Base-by-base conservation (phyloP, 2,329 filamentous ascomycete genomes). In the Colletotrichum shisoi region DNA sequence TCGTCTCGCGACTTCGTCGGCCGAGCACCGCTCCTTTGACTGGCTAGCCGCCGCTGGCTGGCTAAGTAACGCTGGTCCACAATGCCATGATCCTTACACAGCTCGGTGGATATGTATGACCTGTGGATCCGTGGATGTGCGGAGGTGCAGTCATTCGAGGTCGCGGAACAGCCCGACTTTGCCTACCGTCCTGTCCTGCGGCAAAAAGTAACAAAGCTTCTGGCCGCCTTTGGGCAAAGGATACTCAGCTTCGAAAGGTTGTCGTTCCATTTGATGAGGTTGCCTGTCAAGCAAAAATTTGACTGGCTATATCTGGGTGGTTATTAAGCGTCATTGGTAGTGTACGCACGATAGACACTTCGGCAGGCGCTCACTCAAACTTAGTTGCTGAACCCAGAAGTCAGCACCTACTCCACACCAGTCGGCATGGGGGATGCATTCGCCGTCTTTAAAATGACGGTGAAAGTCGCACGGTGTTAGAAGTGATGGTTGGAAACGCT, bases 91-190 rank as follows among this genome's bases (percentile, higher is more conserved):
- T 54, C 61, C 49, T 54, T 48, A 59, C n/a, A 19, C 24, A 39
- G 13, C 19, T 42, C 49, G 63, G 39, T 44, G 58, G 37, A 21
- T 56, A 42, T 34, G 15, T 34, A 34, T 34, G 31, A 15, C n/a
- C 42, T 60, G 64, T 64, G 64, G 64, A 67, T 64, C 39, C 64
- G 64, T 64, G 61, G 64, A 54, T 59, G 37, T 39, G 54, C 49
- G 61, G 64, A 67, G 64, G 62, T 56, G 34, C 42, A 56, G 59
- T 48, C 54, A 56, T 46, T 9, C 31, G 64, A 56, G 42, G 53
- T 46, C 31, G 53, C 60, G 61, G 59, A 58, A 52, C 63, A 59
- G 34, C 61, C 64, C 60, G 48, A 59, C 53, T 48, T 40, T 56
- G 58, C 53, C 53, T 54, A 19, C 60, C 40, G 21, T 46, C 31